Percentiles rank a stretch among this genome's conserved stretches.
These are phyloP conservation scores for Lagerstroemia speciosa DNA, from an alignment of 345 rosid species.

Conservation along the genomic window DNA sequence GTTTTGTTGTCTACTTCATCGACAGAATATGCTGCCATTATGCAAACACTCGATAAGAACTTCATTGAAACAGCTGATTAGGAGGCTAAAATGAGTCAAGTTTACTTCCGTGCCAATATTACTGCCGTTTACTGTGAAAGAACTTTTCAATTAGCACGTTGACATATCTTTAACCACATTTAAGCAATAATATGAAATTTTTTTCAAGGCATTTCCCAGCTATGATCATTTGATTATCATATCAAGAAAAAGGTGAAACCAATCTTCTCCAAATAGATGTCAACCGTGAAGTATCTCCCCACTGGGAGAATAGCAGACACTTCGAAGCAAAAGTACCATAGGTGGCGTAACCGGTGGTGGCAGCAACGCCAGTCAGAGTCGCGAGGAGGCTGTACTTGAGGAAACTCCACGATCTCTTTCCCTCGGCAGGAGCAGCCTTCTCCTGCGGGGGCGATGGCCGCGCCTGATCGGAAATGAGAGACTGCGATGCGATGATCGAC, in stretches of 20 bases:
- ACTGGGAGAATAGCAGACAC: background rate
- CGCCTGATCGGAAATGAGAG: slow-evolving; percentile 33
- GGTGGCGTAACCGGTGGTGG: slow-evolving; percentile 42
- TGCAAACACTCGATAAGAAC: slow-evolving; percentile 1
- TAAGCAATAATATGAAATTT: background rate
- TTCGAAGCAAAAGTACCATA: slow-evolving; percentile 33
- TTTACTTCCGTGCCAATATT: background rate
- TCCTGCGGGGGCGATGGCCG: slow-evolving; percentile 25
- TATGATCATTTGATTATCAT: background rate
- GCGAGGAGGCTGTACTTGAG: slow-evolving; percentile 47
- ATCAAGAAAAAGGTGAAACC: background rate
- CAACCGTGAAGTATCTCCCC: background rate
- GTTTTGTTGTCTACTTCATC: slow-evolving; percentile 69
- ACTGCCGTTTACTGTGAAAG: background rate
- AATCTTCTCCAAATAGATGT: background rate
- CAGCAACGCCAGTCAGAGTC: slow-evolving; percentile 53
- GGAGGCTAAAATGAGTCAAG: background rate
- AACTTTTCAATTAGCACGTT: background rate
- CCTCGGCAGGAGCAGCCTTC: slow-evolving; percentile 24
- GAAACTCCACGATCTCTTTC: slow-evolving; percentile 39
- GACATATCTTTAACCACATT: background rate
- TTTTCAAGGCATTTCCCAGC: background rate
- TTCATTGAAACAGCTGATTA: background rate
- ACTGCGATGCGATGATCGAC: slow-evolving; percentile 33
- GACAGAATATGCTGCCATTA: slow-evolving; percentile 49